Conservation (phyloP, 371 early-diverging fungal species). For the Vavraia culicis region DNA sequence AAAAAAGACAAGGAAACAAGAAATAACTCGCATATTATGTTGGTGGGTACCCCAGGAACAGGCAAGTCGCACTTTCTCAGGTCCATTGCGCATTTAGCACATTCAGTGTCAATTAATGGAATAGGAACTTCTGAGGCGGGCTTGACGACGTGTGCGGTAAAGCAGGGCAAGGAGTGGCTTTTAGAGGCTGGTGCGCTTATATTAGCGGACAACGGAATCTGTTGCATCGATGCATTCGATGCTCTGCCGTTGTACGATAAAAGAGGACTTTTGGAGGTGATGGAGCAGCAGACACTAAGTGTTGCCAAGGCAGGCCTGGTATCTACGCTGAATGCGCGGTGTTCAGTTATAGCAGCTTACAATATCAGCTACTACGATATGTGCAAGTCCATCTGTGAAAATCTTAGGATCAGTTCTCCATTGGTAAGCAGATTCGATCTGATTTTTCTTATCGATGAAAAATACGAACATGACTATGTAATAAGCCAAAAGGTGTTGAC, state of each 20-base stretch:
- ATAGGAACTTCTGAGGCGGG: conserved; percentile 41
- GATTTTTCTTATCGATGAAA: conserved; percentile 27
- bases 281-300: conserved; percentile 44
- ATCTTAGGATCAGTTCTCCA: conserved; percentile 37
- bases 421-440: conserved; percentile 42
- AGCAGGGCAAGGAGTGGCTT: conserved; percentile 42
- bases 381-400: conserved; percentile 32
- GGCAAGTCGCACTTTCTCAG: conserved; percentile 40
- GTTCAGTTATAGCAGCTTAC: conserved; percentile 39
- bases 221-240: conserved; percentile 96
- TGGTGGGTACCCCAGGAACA: conserved; percentile 41
- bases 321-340: conserved; percentile 35
- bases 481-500: conserved; percentile 4
- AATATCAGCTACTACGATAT: conserved; percentile 22
- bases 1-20: conserved; percentile 2
- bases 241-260: conserved; percentile 38
- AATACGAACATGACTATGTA: background rate
- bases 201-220: conserved; percentile 82
- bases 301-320: conserved; percentile 44
- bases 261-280: conserved; percentile 41
- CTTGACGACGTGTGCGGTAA: conserved; percentile 41
- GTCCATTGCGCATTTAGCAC: conserved; percentile 25
- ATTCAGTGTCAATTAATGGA: conserved; percentile 37
- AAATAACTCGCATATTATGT: conserved; percentile 33
- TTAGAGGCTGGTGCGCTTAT: conserved; percentile 91